phyloP scores from a whole-genome alignment of 139 green algal genomes.

The Spirogloea muscicola region DNA sequence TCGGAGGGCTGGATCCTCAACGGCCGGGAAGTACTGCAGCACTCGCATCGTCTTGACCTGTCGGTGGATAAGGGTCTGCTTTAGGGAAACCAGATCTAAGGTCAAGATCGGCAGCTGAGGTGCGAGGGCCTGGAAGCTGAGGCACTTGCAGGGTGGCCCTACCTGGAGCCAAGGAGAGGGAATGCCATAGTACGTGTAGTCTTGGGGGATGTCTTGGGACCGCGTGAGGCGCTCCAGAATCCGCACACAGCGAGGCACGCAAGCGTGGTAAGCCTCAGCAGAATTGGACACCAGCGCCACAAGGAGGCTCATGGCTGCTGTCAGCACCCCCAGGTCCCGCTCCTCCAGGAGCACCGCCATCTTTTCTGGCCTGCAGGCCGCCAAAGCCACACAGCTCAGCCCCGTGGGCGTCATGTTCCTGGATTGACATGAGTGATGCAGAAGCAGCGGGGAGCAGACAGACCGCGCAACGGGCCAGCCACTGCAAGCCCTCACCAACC shows the following conservation, averaged over 20 bases:
- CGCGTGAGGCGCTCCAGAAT: slow-evolving; percentile 76
- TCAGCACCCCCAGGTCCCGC: slow-evolving; percentile 81
- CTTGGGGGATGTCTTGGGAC: slow-evolving; percentile 71
- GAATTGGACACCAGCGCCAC: slow-evolving; percentile 66
- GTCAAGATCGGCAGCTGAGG: no score
- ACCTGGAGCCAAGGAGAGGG: slow-evolving; percentile 95
- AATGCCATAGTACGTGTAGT: slow-evolving; percentile 99
- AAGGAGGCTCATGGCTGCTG: slow-evolving; percentile 76
- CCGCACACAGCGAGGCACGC: slow-evolving; percentile 70
- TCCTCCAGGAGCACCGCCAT: slow-evolving; percentile 83
- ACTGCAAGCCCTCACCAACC: slow-evolving; percentile 56
- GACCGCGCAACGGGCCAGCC: no score
- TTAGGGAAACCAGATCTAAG: no score
- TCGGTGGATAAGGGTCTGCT: not conserved
- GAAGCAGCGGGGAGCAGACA: no score
- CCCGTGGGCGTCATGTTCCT: no score
- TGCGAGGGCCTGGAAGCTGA: no score
- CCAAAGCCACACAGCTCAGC: not conserved
- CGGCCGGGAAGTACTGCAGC: slow-evolving; percentile 90
- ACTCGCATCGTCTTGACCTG: slow-evolving; percentile 78
- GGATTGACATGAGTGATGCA: no score
- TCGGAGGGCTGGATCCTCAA: slow-evolving; percentile 64
- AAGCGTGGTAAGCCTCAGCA: slow-evolving; percentile 68
- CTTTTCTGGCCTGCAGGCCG: slow-evolving; percentile 45
- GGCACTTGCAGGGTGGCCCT: no score